Evolutionary conservation across 176 grass and related monocot genomes (phyloP).

Genomic region (Bothriochloa decipiens): DNA sequence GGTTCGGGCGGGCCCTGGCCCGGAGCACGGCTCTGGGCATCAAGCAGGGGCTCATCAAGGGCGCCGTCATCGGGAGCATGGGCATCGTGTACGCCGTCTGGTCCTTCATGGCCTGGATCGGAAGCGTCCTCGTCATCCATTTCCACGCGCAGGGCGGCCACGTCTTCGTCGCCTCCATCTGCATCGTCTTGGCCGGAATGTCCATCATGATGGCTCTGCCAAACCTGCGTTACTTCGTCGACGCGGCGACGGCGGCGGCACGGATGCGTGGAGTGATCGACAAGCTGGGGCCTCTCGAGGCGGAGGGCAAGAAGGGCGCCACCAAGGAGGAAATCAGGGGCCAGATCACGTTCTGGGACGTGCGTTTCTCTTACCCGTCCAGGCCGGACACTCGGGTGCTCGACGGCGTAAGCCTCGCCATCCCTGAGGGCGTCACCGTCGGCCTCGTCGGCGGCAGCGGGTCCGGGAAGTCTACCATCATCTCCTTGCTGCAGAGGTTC

Average conservation of each 20-base stretch:
- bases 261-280: slow-evolving; percentile 48
- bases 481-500: slow-evolving; percentile 69
- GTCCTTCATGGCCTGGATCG: slow-evolving; percentile 56
- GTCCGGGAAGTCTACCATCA: slow-evolving; percentile 59
- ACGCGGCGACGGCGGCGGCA: slow-evolving; percentile 31
- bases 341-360: slow-evolving; percentile 45
- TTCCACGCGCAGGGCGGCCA: slow-evolving; percentile 51
- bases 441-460: slow-evolving; percentile 62
- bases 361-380: slow-evolving; percentile 62
- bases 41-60: slow-evolving; percentile 62
- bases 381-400: slow-evolving; percentile 52
- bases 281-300: slow-evolving; percentile 13
- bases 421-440: slow-evolving; percentile 46
- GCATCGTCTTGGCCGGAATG: slow-evolving; percentile 66
- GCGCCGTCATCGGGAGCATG: slow-evolving; percentile 54
- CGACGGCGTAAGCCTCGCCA: slow-evolving; percentile 43
- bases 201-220: slow-evolving; percentile 46
- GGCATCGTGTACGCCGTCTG: slow-evolving; percentile 61
- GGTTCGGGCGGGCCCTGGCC: slow-evolving; percentile 49
- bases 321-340: slow-evolving; percentile 19
- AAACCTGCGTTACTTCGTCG: slow-evolving; percentile 51
- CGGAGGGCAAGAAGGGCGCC: slow-evolving; percentile 41
- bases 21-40: slow-evolving; percentile 52
- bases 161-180: slow-evolving; percentile 59
- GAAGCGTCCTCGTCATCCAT: slow-evolving; percentile 59